Evolutionary conservation across 139 green algal genomes (phyloP), one percentile per base, ranked within the genome.

Genomic region (Diplosphaera chodatii): DNA sequence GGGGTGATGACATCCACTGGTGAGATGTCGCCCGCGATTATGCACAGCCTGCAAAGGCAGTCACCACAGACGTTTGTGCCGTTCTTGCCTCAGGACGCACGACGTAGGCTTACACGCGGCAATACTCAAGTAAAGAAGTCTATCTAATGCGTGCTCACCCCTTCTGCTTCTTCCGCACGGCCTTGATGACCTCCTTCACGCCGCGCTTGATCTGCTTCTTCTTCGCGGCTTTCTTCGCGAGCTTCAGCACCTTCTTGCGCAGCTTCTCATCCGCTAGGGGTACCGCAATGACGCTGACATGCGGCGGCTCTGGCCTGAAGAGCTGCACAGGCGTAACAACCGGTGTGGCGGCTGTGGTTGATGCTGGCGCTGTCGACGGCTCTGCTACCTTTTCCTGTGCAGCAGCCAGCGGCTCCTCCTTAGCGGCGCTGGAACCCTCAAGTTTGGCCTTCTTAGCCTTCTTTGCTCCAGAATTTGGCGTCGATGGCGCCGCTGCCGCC

Each of bases 101-200:
- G n/a, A n/a, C n/a, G n/a, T n/a, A n/a, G n/a, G n/a, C n/a, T n/a
- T n/a, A n/a, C n/a, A n/a, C n/a, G n/a, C n/a, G n/a, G n/a, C n/a
- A n/a, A n/a, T 8, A 48, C 37, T 48, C 37, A 13, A 48, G 37
- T n/a, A n/a, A n/a, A n/a, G n/a, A n/a, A n/a, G n/a, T n/a, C n/a
- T n/a, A n/a, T n/a, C n/a, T n/a, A n/a, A n/a, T n/a, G 4, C 20
- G 31, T 89, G 3, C 48, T 76, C 65, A 98, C 91, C 94, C 95
- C 66, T 97, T 96, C 0, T 70, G 69, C 10, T 92, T 91, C 78
- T 99, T 99, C 6, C 94, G 74, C 31, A 99, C 74, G 3, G 92
- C 88, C 75, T 99, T 99, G 13, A 98, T 93, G 1, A 99, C 95
- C 82, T 99, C 95, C 82, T 99, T 99, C 0, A 99, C 95, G 1